phyloP scores from a whole-genome alignment of 2,329 filamentous ascomycete genomes.

The Beauveria pseudobassiana region DNA sequence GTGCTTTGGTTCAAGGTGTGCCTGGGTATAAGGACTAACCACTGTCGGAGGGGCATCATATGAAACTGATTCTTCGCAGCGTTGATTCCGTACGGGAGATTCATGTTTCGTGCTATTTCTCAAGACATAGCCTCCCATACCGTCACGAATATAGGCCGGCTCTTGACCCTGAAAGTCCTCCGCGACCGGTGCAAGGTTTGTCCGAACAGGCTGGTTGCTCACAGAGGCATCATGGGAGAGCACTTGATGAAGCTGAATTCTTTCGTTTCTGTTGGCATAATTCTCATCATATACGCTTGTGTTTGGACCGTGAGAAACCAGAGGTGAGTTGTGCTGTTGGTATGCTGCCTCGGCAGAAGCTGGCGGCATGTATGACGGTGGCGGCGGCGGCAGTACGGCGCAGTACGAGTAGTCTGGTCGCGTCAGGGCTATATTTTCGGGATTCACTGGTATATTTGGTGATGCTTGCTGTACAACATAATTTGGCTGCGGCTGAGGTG shows the following conservation, averaged over 20 bases:
- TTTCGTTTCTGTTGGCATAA: not conserved
- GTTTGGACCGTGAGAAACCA: not conserved
- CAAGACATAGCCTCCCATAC: not conserved
- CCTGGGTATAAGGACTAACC: not conserved
- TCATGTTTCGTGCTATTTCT: not conserved
- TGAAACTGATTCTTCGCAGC: no score
- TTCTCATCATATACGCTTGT: not conserved
- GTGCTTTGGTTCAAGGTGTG: not conserved
- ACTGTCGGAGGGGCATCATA: no score
- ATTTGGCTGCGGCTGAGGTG: not conserved
- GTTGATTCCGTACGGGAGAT: no score
- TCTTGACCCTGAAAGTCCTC: not conserved
- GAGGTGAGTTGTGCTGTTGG: not conserved
- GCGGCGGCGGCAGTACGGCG: constrained; percentile 4
- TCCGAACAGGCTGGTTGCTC: not conserved
- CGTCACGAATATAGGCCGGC: not conserved
- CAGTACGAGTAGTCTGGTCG: not conserved
- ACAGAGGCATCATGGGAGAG: not conserved
- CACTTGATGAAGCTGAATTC: not conserved
- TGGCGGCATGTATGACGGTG: not conserved
- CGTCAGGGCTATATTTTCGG: not conserved
- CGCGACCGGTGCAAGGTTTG: not conserved
- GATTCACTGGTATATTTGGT: not conserved
- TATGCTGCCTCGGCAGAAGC: not conserved
- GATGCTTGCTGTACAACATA: not conserved